Base-by-base conservation (phyloP, 345 rosid genomes). In the Syzygium jambos region DNA sequence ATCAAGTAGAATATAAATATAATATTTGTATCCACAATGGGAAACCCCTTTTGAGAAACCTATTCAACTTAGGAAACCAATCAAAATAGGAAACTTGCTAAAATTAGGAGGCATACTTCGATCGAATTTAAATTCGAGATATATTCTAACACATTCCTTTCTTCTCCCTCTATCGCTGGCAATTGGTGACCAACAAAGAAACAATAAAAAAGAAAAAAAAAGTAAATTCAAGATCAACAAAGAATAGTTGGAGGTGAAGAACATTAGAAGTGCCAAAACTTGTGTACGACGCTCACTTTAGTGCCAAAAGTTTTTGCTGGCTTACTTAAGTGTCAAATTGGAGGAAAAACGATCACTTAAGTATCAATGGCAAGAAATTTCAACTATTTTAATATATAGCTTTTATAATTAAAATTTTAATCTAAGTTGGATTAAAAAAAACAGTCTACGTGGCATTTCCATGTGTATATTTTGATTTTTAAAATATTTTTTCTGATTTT, bases 201-300 rank as follows among this genome's bases (percentile, higher is more conserved):
- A 7, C 5, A 7, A n/a, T n/a, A n/a, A 61, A 61, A 61, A 61
- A 27, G 1, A 29, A n/a, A 43, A 6, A 29, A 63, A 14, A 29
- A 29, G 11, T n/a, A 63, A 63, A 63, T 7, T 14, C 77, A 7
- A 63, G 38, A 63, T 29, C 21, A 29, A 7, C 73, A 63, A 63
- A 15, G 77, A 63, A 29, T 63, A 29, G 3, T 63, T 63, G 38
- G 10, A 7, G 7, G 46, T 43, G 46, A 43, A 43, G 46, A 43
- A 6, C 7, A 43, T 7, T 43, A 43, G 46, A 43, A 54, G 23
- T 3, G 3, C 10, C 57, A 54, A 54, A 54, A 54, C 23, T 19
- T 1, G 21, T 43, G 9, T 9, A 54, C 0, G 0, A 0, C 23
- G 6, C 4, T 6, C 56, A 53, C 22, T 17, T 54, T 6, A 54